Percentiles rank a stretch among this genome's conserved stretches.
These are phyloP conservation scores for Glycine latifolia DNA, from an alignment of 306 rosid species.

Conservation along the genomic window DNA sequence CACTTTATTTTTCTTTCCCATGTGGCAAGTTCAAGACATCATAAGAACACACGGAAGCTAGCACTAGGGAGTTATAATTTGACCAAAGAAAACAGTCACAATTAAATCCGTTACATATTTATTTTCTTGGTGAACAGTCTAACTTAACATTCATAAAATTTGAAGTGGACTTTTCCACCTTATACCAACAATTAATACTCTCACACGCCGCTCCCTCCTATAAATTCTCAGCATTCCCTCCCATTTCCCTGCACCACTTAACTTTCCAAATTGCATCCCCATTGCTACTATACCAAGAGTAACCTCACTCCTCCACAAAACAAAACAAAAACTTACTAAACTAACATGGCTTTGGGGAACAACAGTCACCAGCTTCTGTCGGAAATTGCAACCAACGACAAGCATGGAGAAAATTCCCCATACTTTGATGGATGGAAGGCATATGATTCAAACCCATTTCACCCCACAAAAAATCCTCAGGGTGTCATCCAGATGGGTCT, in stretches of 20 bases:
- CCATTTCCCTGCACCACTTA: slow-evolving; percentile 1
- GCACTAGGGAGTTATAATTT: slow-evolving; percentile 41
- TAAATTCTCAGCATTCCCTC: slow-evolving; percentile 38
- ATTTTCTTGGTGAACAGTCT: not conserved
- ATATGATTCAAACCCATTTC: slow-evolving; percentile 78
- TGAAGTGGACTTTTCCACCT: slow-evolving; percentile 45
- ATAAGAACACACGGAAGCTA: slow-evolving; percentile 48
- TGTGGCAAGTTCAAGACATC: not conserved
- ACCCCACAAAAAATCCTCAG: slow-evolving; percentile 59
- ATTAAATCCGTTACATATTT: not conserved
- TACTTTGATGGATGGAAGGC: slow-evolving; percentile 98
- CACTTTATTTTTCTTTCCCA: slow-evolving; percentile 3
- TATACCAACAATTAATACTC: not conserved
- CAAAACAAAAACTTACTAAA: not conserved
- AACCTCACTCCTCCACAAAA: not conserved
- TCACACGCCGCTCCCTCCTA: not conserved
- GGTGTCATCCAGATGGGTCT: slow-evolving; percentile 99
- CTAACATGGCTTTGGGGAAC: slow-evolving; percentile 43
- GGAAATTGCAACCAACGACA: slow-evolving; percentile 69
- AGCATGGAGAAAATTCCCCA: slow-evolving; percentile 83
- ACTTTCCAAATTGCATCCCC: not conserved
- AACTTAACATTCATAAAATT: slow-evolving; percentile 26
- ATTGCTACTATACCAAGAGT: slow-evolving; percentile 12
- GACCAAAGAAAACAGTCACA: slow-evolving; percentile 43
- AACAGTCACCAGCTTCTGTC: slow-evolving; percentile 56